Conservation (phyloP, 1,284 basidiomycete genomes). For the Phlebopus sp. region DNA sequence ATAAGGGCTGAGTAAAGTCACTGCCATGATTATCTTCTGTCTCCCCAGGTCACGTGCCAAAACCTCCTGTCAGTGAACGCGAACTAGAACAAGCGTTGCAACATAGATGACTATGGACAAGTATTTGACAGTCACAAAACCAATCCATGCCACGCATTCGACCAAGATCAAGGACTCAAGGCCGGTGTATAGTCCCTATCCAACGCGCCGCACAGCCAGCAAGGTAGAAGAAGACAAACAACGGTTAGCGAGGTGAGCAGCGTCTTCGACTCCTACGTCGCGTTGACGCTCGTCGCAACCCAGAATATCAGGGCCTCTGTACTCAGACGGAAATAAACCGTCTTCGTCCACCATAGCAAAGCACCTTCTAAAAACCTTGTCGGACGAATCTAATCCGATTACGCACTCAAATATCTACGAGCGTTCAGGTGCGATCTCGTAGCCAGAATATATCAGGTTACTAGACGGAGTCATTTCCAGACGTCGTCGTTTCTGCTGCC, state of each 20-base stretch:
- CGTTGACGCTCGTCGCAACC: background rate
- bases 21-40: background rate
- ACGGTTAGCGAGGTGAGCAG: constrained; percentile 14
- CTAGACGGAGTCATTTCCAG: constrained; percentile 34
- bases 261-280: background rate
- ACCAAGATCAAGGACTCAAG: constrained; percentile 3
- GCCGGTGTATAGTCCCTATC: constrained; percentile 7
- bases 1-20: background rate
- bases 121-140: constrained; percentile 38
- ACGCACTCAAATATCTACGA: constrained; percentile 63
- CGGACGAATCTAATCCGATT: constrained; percentile 64
- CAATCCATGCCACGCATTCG: constrained; percentile 19
- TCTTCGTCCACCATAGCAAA: constrained; percentile 50
- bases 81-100: background rate
- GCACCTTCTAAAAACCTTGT: constrained; percentile 54
- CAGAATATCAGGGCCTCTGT: constrained; percentile 34
- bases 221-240: constrained; percentile 20
- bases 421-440: constrained; percentile 48
- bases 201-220: constrained; percentile 2
- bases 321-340: constrained; percentile 32
- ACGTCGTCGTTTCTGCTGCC: constrained; percentile 54
- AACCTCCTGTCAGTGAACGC: background rate
- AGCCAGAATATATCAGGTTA: background rate
- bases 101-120: constrained; percentile 39
- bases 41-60: background rate